Conservation (phyloP, 495 filamentous ascomycete genomes). For the Penicillium lividum region DNA sequence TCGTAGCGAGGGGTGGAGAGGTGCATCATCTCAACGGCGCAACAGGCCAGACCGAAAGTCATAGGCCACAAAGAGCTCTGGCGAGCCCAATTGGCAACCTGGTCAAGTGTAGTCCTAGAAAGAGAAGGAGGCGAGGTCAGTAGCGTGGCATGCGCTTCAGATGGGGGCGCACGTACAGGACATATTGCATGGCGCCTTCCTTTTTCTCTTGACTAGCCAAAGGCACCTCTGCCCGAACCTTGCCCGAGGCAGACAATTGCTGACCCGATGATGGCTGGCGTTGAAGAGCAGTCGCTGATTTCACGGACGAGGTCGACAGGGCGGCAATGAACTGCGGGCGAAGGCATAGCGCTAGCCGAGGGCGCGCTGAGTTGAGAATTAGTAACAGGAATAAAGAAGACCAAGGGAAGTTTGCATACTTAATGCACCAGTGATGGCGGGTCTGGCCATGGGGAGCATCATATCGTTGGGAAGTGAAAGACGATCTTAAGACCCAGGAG, state of each 20-base stretch:
- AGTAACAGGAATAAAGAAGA: conserved; percentile 14
- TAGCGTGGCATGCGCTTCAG: not conserved
- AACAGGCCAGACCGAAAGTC: conserved; percentile 97
- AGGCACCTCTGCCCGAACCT: conserved; percentile 72
- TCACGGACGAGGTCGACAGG: conserved; percentile 45
- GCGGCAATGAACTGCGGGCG: conserved; percentile 34
- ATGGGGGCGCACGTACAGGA: conserved; percentile 65
- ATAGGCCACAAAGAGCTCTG: conserved; percentile 95
- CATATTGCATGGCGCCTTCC: conserved; percentile 96
- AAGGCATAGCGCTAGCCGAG: conserved; percentile 24
- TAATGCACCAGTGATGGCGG: conserved; percentile 35
- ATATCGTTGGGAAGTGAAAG: conserved; percentile 4
- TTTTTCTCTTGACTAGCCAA: conserved; percentile 89
- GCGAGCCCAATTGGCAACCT: conserved; percentile 91
- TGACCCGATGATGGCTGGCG: conserved; percentile 44
- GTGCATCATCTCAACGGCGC: conserved; percentile 98
- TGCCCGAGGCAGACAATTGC: conserved; percentile 48
- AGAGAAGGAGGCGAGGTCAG: conserved; percentile 12
- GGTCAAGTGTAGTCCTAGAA: conserved; percentile 81
- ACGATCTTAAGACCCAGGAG: conserved; percentile 1
- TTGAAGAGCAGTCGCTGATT: conserved; percentile 46
- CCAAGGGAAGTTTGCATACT: conserved; percentile 22
- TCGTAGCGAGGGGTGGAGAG: conserved; percentile 94
- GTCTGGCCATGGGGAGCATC: conserved; percentile 37
- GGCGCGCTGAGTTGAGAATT: conserved; percentile 26